phyloP scores from a whole-genome alignment of 139 green algal genomes.

The Chlamydomonas sphaeroides region DNA sequence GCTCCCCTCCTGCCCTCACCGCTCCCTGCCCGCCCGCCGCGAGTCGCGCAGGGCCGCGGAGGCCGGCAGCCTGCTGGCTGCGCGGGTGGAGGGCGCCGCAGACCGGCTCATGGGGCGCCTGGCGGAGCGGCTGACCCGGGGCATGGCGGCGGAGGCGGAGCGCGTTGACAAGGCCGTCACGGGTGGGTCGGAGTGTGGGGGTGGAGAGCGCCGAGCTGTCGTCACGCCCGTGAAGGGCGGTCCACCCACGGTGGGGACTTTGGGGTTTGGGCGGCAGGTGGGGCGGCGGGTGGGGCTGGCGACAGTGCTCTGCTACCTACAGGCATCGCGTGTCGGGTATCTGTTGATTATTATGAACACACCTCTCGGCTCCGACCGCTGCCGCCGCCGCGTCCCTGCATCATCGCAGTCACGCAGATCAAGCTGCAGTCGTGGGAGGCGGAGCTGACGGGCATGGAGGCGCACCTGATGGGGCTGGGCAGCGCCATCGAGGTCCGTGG shows the following conservation, averaged over 20 bases:
- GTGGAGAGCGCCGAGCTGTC: background rate
- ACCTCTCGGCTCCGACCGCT: no score
- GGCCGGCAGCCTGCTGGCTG: background rate
- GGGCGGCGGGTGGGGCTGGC: no score
- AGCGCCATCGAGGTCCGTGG: background rate
- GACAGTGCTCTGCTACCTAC: no score
- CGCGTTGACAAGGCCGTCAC: background rate
- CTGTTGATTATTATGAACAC: no score
- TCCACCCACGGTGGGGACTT: no score
- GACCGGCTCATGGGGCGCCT: constrained; percentile 1
- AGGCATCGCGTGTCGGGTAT: no score
- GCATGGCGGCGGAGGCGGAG: constrained; percentile 35
- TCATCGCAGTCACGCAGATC: constrained; percentile 26
- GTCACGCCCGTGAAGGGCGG: no score
- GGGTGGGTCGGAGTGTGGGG: background rate
- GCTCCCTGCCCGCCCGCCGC: no score
- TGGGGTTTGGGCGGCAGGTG: no score
- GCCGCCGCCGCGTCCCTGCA: no score
- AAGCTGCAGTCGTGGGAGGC: constrained; percentile 36
- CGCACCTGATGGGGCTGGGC: constrained; percentile 26
- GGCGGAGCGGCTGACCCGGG: constrained; percentile 7
- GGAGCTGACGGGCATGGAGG: constrained; percentile 21
- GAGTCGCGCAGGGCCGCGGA: background rate
- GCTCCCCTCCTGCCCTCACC: no score
- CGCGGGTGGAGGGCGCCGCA: background rate